phyloP scores from a whole-genome alignment of 371 early-diverging fungal species.

The Lichtheimia ornata region DNA sequence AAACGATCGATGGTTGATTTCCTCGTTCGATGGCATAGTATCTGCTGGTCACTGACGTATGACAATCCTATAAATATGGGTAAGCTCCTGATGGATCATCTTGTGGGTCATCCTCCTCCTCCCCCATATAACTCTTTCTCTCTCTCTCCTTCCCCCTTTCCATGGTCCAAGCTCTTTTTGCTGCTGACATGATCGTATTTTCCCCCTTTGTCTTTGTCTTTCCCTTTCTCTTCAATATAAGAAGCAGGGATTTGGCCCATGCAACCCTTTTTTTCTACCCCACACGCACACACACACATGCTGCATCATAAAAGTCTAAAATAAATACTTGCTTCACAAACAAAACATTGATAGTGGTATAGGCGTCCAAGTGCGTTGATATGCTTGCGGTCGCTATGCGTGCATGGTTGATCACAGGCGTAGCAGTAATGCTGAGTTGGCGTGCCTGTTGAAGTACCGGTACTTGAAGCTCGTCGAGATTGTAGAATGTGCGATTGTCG shows the following conservation, averaged over 20 bases:
- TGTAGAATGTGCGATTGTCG: background rate
- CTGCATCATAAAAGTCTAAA: background rate
- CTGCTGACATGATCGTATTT: slow-evolving; percentile 1
- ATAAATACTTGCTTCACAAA: slow-evolving; percentile 19
- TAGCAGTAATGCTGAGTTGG: slow-evolving; percentile 15
- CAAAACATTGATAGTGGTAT: slow-evolving; percentile 21
- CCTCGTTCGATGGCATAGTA: slow-evolving; percentile 17
- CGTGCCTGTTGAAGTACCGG: slow-evolving; percentile 1
- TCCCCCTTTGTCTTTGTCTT: background rate
- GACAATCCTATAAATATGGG: slow-evolving; percentile 17
- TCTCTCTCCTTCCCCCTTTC: too few species aligned
- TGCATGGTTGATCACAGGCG: slow-evolving; percentile 11
- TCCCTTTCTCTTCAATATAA: background rate
- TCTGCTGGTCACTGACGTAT: slow-evolving; percentile 16
- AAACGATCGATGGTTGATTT: slow-evolving; percentile 11
- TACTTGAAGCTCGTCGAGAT: slow-evolving; percentile 9
- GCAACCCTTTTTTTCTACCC: background rate
- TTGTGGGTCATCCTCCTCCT: background rate
- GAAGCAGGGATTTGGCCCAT: too few species aligned
- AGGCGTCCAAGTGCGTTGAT: slow-evolving; percentile 15
- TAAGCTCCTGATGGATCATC: background rate
- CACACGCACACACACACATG: background rate
- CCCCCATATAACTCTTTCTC: background rate
- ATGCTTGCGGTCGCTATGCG: slow-evolving; percentile 11
- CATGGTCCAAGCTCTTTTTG: slow-evolving; percentile 2